These are phyloP conservation scores for Cryptococcus maquisensis DNA, from an alignment of 1,284 basidiomycete genomes.

Conservation along the genomic window DNA sequence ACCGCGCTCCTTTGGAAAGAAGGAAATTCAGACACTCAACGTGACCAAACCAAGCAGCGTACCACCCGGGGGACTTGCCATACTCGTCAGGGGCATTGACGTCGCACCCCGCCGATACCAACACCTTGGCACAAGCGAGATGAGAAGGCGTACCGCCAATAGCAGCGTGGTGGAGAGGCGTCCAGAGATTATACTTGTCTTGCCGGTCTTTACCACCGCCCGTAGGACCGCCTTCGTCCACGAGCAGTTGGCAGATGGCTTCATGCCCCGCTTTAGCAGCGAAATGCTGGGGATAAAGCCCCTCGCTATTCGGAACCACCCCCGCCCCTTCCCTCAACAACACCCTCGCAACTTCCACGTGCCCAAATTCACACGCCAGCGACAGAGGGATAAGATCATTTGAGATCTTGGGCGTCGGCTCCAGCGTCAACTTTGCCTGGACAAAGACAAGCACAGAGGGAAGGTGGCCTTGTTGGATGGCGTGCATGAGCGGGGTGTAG, in stretches of 20 bases:
- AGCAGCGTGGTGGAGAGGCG: constrained; percentile 92
- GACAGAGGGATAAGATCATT: constrained; percentile 82
- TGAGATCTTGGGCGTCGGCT: constrained; percentile 54
- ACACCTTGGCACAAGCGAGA: constrained; percentile 65
- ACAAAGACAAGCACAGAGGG: constrained; percentile 76
- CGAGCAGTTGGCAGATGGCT: constrained; percentile 74
- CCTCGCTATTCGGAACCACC: constrained; percentile 83
- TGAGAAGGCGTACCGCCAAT: constrained; percentile 66
- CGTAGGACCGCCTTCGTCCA: constrained; percentile 54
- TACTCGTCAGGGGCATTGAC: constrained; percentile 77
- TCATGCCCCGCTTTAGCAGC: constrained; percentile 93
- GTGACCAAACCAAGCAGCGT: constrained; percentile 97
- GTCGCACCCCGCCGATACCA: constrained; percentile 70
- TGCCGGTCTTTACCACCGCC: constrained; percentile 72
- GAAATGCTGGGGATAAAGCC: constrained; percentile 94
- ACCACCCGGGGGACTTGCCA: constrained; percentile 80
- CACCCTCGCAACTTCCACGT: constrained; percentile 74
- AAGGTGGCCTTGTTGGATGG: constrained; percentile 78
- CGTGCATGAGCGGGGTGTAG: constrained; percentile 88
- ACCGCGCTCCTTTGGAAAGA: constrained; percentile 55
- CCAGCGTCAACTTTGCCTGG: constrained; percentile 56
- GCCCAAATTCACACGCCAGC: constrained; percentile 84
- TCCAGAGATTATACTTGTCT: constrained; percentile 98
- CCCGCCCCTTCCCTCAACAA: constrained; percentile 73
- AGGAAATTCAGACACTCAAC: constrained; percentile 70